Evolutionary conservation across 345 rosid genomes (phyloP).

Genomic region (Salix koriyanagi): DNA sequence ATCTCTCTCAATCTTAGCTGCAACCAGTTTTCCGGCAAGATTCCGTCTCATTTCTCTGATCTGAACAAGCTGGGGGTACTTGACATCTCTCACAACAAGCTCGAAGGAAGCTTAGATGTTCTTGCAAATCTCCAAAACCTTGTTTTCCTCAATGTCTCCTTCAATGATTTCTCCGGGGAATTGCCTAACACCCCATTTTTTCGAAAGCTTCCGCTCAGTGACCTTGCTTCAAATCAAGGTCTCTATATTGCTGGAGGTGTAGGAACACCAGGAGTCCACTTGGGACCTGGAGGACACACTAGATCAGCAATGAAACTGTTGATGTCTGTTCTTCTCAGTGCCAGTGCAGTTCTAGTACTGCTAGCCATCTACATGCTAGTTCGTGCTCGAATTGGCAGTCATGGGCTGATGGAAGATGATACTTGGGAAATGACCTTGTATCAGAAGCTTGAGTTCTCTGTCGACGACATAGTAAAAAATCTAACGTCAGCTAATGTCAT

Average conservation of each 20-base stretch:
- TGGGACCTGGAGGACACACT: slow-evolving; percentile 26
- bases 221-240: slow-evolving; percentile 64
- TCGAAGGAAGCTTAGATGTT: slow-evolving; percentile 56
- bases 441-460: slow-evolving; percentile 79
- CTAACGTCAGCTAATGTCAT: slow-evolving; percentile 78
- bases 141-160: slow-evolving; percentile 82
- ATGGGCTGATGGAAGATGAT: slow-evolving; percentile 36
- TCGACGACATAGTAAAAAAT: slow-evolving; percentile 57
- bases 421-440: slow-evolving; percentile 75
- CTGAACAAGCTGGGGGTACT: slow-evolving; percentile 67
- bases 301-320: slow-evolving; percentile 51
- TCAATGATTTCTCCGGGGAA: slow-evolving; percentile 83
- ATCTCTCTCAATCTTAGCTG: slow-evolving; percentile 87
- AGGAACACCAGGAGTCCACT: slow-evolving; percentile 36
- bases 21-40: slow-evolving; percentile 59
- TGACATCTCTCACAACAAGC: slow-evolving; percentile 76
- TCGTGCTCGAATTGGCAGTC: slow-evolving; percentile 35
- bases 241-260: slow-evolving; percentile 48
- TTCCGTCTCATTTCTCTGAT: slow-evolving; percentile 68
- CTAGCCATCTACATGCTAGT: slow-evolving; percentile 55
- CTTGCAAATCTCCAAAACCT: slow-evolving; percentile 74
- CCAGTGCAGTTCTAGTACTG: slow-evolving; percentile 56
- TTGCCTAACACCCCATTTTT: slow-evolving; percentile 81
- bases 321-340: slow-evolving; percentile 60
- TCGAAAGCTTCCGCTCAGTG: slow-evolving; percentile 65